phyloP scores from a whole-genome alignment of 2,329 filamentous ascomycete species.

The Neopestalotiopsis rosae region DNA sequence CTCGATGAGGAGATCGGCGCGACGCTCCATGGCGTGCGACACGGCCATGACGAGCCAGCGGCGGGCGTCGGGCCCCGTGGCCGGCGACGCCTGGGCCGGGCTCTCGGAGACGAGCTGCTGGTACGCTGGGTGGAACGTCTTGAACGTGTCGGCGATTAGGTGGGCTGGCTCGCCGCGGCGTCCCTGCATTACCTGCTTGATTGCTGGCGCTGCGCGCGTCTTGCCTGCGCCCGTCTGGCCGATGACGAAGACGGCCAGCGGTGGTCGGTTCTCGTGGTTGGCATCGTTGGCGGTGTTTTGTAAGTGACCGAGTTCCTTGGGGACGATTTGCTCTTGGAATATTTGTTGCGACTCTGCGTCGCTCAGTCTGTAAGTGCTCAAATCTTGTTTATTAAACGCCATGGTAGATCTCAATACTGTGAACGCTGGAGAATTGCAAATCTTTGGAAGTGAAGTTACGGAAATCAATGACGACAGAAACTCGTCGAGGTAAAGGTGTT shows the following conservation, averaged over 20 bases:
- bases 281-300: not conserved
- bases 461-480: not conserved
- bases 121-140: conserved; percentile 52
- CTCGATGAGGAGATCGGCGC: conserved; percentile 48
- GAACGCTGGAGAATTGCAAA: not conserved
- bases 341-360: conserved; percentile 3
- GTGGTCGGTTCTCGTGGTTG: conserved; percentile 18
- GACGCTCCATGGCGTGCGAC: conserved; percentile 34
- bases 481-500: not conserved
- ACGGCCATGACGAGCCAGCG: conserved; percentile 49
- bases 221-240: conserved; percentile 57
- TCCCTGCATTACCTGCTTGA: conserved; percentile 38
- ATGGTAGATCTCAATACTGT: not conserved
- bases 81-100: conserved; percentile 43
- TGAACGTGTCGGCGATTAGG: conserved; percentile 56
- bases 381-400: not conserved
- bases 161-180: conserved; percentile 36
- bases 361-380: not conserved
- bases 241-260: conserved; percentile 48
- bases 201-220: conserved; percentile 46
- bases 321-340: conserved; percentile 6
- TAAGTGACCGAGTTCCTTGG: not conserved
- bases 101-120: conserved; percentile 32
- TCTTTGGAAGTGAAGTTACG: not conserved
- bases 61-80: conserved; percentile 47